Evolutionary conservation across 352 stramenopile genomes (phyloP).

Genomic region (Globisporangium takayamanum): DNA sequence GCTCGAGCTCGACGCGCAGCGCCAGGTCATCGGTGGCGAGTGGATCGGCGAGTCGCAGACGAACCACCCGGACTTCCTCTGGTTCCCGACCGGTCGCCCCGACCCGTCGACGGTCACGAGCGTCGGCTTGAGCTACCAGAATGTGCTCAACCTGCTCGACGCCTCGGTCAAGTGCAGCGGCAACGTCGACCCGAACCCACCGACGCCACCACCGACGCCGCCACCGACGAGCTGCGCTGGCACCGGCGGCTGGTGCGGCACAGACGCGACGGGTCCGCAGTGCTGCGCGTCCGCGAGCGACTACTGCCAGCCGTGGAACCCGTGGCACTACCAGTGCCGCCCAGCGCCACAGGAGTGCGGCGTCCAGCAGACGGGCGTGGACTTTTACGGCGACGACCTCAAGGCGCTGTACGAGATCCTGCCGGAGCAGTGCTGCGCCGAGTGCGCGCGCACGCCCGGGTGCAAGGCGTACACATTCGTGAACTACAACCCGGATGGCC

Average conservation of each 20-base stretch:
- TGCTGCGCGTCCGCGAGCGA: slow-evolving; percentile 5
- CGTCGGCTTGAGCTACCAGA: slow-evolving; percentile 9
- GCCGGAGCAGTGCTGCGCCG: slow-evolving; percentile 23
- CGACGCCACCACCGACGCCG: not conserved
- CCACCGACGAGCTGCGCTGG: not conserved
- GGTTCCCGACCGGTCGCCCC: slow-evolving; percentile 10
- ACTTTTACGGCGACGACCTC: slow-evolving; percentile 18
- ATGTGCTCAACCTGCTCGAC: slow-evolving; percentile 5
- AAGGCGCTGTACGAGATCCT: not conserved
- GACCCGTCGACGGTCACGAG: slow-evolving; percentile 3
- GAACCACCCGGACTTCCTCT: slow-evolving; percentile 16
- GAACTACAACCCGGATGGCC: slow-evolving; percentile 13
- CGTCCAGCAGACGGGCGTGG: slow-evolving; percentile 9
- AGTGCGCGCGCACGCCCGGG: slow-evolving; percentile 13
- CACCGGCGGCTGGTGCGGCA: not conserved
- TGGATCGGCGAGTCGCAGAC: slow-evolving; percentile 11
- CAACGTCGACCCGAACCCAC: not conserved
- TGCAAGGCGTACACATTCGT: slow-evolving; percentile 60
- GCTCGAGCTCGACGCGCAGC: slow-evolving; percentile 12
- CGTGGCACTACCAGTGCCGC: slow-evolving; percentile 35
- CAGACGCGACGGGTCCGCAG: not conserved
- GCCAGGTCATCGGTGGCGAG: slow-evolving; percentile 16
- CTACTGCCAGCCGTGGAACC: slow-evolving; percentile 46
- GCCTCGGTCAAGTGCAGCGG: slow-evolving; percentile 7
- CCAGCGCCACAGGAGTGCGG: slow-evolving; percentile 10